Evolutionary conservation across 1,284 basidiomycete species (phyloP).

Genomic region (Mycena sp.): DNA sequence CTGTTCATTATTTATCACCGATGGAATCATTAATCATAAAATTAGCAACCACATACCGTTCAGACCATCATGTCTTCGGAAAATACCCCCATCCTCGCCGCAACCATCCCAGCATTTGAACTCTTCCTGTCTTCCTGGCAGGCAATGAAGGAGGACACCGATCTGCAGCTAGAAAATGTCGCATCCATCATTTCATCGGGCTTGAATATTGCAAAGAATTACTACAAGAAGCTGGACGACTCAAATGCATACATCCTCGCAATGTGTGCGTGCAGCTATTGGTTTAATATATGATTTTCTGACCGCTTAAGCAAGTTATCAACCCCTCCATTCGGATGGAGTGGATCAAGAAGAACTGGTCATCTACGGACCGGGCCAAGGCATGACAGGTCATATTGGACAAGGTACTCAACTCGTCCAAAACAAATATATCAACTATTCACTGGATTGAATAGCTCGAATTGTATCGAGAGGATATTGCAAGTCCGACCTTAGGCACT

Average conservation of each 20-base stretch:
- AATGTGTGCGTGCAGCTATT: constrained; percentile 2
- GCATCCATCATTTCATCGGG: constrained; percentile 1
- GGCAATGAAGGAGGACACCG: neutral
- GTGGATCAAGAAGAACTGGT: neutral
- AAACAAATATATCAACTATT: neutral
- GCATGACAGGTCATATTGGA: neutral
- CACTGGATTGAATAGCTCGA: neutral
- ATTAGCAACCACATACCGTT: no score
- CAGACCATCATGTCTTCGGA: neutral
- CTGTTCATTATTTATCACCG: neutral
- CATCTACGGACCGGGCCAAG: no score
- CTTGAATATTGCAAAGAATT: neutral
- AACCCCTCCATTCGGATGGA: neutral
- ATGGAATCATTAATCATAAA: neutral
- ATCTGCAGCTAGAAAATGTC: neutral
- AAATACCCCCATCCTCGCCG: constrained; percentile 13
- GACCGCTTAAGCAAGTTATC: neutral
- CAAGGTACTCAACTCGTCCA: neutral
- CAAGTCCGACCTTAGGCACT: neutral
- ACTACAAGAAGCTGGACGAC: constrained; percentile 1
- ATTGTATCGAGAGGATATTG: neutral
- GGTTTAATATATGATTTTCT: neutral
- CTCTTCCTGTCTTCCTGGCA: constrained; percentile 27
- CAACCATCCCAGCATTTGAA: constrained; percentile 25
- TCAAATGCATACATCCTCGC: constrained; percentile 1